Conservation (phyloP, 2,329 filamentous ascomycete genomes). For the Clonostachys byssicola region DNA sequence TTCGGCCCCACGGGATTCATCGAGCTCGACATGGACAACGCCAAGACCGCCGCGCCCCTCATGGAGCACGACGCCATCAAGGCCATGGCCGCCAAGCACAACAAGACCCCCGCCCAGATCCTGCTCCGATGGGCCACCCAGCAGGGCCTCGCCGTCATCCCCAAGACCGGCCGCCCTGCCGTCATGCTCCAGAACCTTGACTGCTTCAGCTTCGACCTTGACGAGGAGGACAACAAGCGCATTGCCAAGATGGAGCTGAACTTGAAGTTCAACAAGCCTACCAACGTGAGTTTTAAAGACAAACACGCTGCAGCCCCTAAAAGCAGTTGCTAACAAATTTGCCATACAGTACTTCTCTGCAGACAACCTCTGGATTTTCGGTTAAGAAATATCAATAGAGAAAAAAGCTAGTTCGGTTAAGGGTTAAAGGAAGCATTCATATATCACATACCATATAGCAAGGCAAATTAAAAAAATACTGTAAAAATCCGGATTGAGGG, state of each 20-base stretch:
- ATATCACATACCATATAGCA: too few species aligned
- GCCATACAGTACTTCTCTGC: conserved; percentile 45
- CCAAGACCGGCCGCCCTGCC: conserved; percentile 60
- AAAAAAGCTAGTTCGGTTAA: too few species aligned
- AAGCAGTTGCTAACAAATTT: conserved; percentile 4
- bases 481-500: too few species aligned
- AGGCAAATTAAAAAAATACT: too few species aligned
- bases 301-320: neutral
- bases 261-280: conserved; percentile 74
- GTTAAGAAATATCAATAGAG: conserved; percentile 23
- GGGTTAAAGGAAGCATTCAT: too few species aligned
- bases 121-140: conserved; percentile 86
- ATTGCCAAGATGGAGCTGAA: conserved; percentile 62
- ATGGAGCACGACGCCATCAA: conserved; percentile 67
- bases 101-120: conserved; percentile 74
- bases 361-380: conserved; percentile 54
- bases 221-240: conserved; percentile 59
- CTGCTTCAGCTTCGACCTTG: conserved; percentile 61
- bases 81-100: conserved; percentile 62
- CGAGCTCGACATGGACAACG: conserved; percentile 65
- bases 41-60: conserved; percentile 58
- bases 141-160: conserved; percentile 75
- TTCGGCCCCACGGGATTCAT: conserved; percentile 78
- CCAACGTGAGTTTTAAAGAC: conserved; percentile 49
- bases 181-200: conserved; percentile 63